phyloP scores from a whole-genome alignment of 1,284 basidiomycete species.

The Phylloporus sp. region DNA sequence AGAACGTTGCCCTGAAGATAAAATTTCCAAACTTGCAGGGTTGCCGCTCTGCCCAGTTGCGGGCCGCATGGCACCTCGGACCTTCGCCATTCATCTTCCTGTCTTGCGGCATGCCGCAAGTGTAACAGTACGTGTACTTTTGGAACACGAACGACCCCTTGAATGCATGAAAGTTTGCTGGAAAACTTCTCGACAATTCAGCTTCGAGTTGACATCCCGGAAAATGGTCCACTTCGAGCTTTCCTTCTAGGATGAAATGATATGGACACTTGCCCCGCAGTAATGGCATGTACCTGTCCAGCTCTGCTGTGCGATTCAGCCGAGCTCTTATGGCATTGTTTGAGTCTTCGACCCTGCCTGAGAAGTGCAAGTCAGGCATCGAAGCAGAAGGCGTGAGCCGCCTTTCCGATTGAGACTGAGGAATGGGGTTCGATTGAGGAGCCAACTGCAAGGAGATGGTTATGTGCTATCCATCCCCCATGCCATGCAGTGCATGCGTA shows the following conservation, averaged over 20 bases:
- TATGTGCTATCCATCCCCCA: background rate
- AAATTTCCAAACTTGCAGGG: background rate
- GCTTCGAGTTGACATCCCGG: background rate
- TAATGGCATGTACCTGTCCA: conserved; percentile 8
- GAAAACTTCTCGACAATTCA: background rate
- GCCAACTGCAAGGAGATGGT: background rate
- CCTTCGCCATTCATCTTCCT: conserved; percentile 6
- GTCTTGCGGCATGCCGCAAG: conserved; percentile 15
- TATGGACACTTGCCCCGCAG: conserved; percentile 6
- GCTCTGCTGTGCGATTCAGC: background rate
- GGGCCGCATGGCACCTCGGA: conserved; percentile 1
- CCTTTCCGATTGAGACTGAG: background rate
- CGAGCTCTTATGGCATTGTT: background rate
- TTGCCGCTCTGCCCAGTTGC: background rate
- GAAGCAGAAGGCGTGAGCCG: background rate
- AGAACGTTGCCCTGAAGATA: conserved; percentile 1
- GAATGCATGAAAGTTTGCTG: background rate
- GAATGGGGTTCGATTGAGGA: background rate
- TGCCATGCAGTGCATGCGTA: background rate
- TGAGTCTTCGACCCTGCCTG: background rate
- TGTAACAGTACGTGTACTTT: conserved; percentile 7
- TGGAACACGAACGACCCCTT: background rate
- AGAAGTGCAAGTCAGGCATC: background rate
- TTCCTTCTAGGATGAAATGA: conserved; percentile 2
- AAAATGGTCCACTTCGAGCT: conserved; percentile 3